phyloP scores from a whole-genome alignment of 2,329 filamentous ascomycete genomes.

The Penicillium sp. region DNA sequence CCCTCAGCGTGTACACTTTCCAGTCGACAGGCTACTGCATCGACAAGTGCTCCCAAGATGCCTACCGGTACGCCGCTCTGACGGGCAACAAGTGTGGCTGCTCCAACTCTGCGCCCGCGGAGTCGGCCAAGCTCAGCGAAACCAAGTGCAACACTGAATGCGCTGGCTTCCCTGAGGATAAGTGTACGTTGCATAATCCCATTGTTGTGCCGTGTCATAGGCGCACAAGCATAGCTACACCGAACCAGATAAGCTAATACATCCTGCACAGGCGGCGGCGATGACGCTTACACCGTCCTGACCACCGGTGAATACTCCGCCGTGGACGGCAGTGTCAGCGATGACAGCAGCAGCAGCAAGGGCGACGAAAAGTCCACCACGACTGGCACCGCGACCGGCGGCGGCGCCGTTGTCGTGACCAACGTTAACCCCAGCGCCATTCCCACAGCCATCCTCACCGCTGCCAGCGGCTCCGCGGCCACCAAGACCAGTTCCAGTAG shows the following conservation, averaged over 20 bases:
- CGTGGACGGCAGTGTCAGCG: slow-evolving; percentile 1
- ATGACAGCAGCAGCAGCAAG: background rate
- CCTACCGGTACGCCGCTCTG: slow-evolving; percentile 20
- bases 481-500: slow-evolving; percentile 10
- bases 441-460: slow-evolving; percentile 23
- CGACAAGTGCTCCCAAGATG: slow-evolving; percentile 10
- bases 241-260: no score
- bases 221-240: no score
- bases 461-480: slow-evolving; percentile 10
- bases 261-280: slow-evolving; percentile 17
- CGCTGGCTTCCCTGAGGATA: slow-evolving; percentile 17
- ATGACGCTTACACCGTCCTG: slow-evolving; percentile 19
- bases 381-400: slow-evolving; percentile 16
- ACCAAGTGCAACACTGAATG: slow-evolving; percentile 23
- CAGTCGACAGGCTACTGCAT: slow-evolving; percentile 18
- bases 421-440: slow-evolving; percentile 9
- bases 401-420: slow-evolving; percentile 23
- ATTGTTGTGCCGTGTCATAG: background rate
- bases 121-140: slow-evolving; percentile 16
- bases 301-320: slow-evolving; percentile 6
- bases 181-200: slow-evolving; percentile 25
- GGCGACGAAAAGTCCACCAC: background rate
- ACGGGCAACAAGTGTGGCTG: slow-evolving; percentile 24
- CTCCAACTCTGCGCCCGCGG: slow-evolving; percentile 18
- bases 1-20: slow-evolving; percentile 4